Evolutionary conservation across 208 protist genomes (phyloP), one percentile per base, ranked within the genome.

Genomic region (Acanthamoeba lenticulata): DNA sequence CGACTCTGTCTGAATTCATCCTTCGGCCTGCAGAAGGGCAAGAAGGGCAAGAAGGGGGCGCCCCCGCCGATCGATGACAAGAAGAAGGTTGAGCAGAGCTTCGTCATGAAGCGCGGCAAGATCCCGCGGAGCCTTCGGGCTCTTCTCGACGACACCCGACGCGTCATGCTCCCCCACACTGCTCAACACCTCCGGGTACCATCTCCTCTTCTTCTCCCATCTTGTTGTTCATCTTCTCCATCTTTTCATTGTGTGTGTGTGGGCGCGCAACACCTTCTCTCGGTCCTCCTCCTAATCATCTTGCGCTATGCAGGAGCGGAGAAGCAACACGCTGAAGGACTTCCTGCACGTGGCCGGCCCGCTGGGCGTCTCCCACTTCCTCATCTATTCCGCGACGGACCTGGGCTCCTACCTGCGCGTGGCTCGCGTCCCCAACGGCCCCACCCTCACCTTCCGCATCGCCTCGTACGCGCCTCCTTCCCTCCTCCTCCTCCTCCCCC

Each of bases 131-230:
- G 29, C 24, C 44, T 97, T 6, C 90, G 92, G 38, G 44, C 95
- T 7, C 95, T 98, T 5, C 57, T 96, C 42, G 40, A 81, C 21
- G 97, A 98, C 55, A 77, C 97, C 6, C 90, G 97, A 45, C 60
- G 57, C 29, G 94, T 98, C 9, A 98, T 98, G 97, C 94, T 96
- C 92, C 97, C 97, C 27, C 93, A 97, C 69, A 97, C 97, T 24
- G 97, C 96, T 11, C 15, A 49, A 24, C 49, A 85, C 24, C 88
- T 97, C 1, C 94, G 90, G n/a, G 90, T 92, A 74, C 34, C n/a
- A n/a, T n/a, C n/a, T n/a, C n/a, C n/a, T n/a, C n/a, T n/a, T n/a
- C n/a, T n/a, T n/a, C n/a, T n/a, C n/a, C n/a, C n/a, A n/a, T n/a
- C n/a, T n/a, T n/a, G n/a, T n/a, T n/a, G n/a, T n/a, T n/a, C n/a